Conservation (phyloP, 139 green algal genomes). For the Chlorella sp. region DNA sequence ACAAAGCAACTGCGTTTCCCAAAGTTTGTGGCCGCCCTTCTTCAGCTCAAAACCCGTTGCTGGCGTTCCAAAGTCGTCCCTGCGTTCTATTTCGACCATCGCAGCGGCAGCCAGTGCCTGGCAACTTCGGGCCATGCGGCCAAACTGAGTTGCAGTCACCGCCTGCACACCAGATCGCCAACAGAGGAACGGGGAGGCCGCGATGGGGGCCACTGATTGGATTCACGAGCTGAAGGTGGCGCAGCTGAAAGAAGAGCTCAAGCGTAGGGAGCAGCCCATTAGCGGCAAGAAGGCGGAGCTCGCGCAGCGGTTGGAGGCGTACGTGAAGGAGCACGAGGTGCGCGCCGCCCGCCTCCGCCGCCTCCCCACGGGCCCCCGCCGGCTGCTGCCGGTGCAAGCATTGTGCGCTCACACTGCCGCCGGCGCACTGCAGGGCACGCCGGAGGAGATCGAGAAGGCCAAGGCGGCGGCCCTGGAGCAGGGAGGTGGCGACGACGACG, state of each 20-base stretch:
- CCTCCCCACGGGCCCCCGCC: too few species aligned
- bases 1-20: too few species aligned
- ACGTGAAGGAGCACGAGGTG: constrained; percentile 26
- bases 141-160: too few species aligned
- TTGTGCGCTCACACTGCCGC: too few species aligned
- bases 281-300: constrained; percentile 50
- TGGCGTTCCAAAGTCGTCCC: too few species aligned
- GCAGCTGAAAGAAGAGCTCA: constrained; percentile 55
- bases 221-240: constrained; percentile 11
- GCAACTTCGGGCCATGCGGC: too few species aligned
- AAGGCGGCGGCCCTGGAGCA: constrained; percentile 1
- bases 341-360: neutral
- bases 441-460: constrained; percentile 16
- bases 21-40: too few species aligned
- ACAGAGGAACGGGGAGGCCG: too few species aligned
- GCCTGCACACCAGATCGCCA: neutral
- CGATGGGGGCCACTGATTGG: constrained; percentile 30
- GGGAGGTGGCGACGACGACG: neutral
- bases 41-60: too few species aligned
- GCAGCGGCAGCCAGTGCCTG: too few species aligned
- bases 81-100: too few species aligned
- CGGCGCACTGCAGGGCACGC: constrained; percentile 12
- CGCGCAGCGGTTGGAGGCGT: constrained; percentile 27
- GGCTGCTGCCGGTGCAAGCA: too few species aligned
- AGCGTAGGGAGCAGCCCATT: constrained; percentile 35